Percentiles rank a stretch among this genome's conserved stretches.
phyloP scores from a whole-genome alignment of 2,329 filamentous ascomycete genomes.

The Onygenales sp. region DNA sequence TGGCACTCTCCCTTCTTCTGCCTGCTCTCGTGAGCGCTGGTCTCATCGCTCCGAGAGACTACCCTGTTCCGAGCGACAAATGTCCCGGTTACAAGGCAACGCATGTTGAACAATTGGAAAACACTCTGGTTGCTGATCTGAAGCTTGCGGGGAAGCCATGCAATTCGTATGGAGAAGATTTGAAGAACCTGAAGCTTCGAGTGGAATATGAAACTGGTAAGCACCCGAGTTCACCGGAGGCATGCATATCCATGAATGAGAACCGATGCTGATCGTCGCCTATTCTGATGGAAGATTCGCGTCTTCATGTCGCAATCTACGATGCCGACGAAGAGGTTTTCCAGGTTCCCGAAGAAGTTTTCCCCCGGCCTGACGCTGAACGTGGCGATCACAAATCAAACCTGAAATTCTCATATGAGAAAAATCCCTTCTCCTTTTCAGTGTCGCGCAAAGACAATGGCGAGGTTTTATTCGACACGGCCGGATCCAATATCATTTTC shows the following conservation, averaged over 20 bases:
- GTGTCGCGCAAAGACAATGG: constrained; percentile 27
- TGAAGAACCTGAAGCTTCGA: constrained; percentile 41
- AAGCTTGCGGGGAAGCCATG: constrained; percentile 56
- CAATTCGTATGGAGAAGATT: constrained; percentile 47
- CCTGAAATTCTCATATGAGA: constrained; percentile 43
- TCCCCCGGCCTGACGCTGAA: constrained; percentile 45
- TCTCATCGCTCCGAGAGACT: not conserved
- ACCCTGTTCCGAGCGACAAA: not conserved
- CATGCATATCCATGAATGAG: not conserved
- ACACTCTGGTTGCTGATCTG: constrained; percentile 55
- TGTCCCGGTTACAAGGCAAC: constrained; percentile 14
- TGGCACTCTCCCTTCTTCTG: not conserved
- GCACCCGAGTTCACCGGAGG: constrained; percentile 5
- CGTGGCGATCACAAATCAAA: constrained; percentile 27
- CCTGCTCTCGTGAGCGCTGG: constrained; percentile 3
- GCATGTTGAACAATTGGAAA: constrained; percentile 5
- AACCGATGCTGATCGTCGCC: not conserved
- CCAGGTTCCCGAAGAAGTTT: constrained; percentile 56
- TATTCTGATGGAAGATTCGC: constrained; percentile 36
- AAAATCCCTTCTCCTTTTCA: constrained; percentile 54
- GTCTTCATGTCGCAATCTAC: constrained; percentile 60
- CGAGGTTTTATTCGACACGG: constrained; percentile 51
- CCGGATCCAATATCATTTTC: constrained; percentile 54
- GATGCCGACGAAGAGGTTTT: constrained; percentile 55
- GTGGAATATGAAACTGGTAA: constrained; percentile 50